Conservation (phyloP, 169 alveolate genomes). For the Ichthyophthirius multifiliis region DNA sequence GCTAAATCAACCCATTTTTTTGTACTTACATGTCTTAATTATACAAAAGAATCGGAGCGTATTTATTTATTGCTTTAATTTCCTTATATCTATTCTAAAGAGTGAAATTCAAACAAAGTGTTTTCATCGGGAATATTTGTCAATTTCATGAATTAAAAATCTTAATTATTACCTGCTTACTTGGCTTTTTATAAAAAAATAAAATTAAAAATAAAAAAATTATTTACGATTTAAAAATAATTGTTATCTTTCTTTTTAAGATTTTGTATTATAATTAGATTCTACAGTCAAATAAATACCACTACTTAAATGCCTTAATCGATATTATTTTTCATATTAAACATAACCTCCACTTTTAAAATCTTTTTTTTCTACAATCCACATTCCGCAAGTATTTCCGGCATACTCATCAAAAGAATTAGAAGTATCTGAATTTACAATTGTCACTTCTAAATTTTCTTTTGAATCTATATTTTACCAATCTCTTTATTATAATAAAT, state of each 20-base stretch:
- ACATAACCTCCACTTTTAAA: slow-evolving; percentile 32
- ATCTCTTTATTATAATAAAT: not conserved
- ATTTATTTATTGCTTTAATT: not conserved
- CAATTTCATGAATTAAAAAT: not conserved
- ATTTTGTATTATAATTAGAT: not conserved
- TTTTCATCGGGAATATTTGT: not conserved
- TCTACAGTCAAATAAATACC: slow-evolving; percentile 35
- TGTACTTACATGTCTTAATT: not conserved
- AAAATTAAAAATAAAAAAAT: not conserved
- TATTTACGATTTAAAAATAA: not conserved
- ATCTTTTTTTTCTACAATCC: slow-evolving; percentile 28
- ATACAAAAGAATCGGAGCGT: not conserved
- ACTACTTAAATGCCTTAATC: slow-evolving; percentile 28
- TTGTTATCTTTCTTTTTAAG: not conserved
- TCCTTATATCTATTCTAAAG: not conserved
- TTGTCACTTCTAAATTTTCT: slow-evolving; percentile 25
- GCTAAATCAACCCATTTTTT: slow-evolving; percentile 11
- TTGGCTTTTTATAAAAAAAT: not conserved
- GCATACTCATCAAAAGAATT: slow-evolving; percentile 24
- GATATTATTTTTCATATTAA: slow-evolving; percentile 23
- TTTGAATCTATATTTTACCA: slow-evolving; percentile 19
- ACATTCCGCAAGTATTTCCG: slow-evolving; percentile 43
- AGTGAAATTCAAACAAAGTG: not conserved
- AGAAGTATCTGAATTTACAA: not conserved
- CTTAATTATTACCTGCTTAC: not conserved